Base-by-base conservation (phyloP, 2,329 filamentous ascomycete species). In the Cladosporium phlei region DNA sequence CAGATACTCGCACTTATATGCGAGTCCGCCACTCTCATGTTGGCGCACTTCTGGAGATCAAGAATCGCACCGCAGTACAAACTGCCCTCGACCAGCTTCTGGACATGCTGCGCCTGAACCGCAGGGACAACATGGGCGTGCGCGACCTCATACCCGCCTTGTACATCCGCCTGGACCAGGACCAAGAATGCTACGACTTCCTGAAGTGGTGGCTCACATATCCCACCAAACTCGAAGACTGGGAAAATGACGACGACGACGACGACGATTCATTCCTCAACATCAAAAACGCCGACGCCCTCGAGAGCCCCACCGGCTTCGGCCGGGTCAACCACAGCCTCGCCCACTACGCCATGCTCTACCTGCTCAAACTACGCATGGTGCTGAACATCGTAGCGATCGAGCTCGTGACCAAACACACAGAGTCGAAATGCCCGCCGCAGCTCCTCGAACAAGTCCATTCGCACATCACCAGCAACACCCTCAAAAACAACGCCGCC, bases 111-210 rank as follows among this genome's bases (percentile, higher is more conserved):
- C 38, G 38, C 17, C 19, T 42, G 38, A 21, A 30, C 9, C 24
- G 24, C 38, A n/a, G 27, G 10, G 38, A 42, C 38, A 30, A 20
- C 20, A 42, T 42, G 38, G 27, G 17, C 5, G 5, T 42, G 7
- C 17, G 10, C 5, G 5, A n/a, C 12, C 20, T 29, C 7, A 9
- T 2, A 5, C 20, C 40, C 2, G 17, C 21, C 5, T 11, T 45
- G 1, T 19, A 16, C 3, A 14, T 45, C 17, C 29, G 40, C 16
- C 29, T 45, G 7, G 40, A 22, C 3, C 10, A 12, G 19, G 40
- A 45, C 19, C 40, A 45, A 20, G 20, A 12, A 9, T 34, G 40
- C 20, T 45, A 35, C 22, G 20, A 42, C 28, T 42, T 32, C 27
- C 3, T 42, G 11, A 30, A 42, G 6, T 42, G 38, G 27, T 42